phyloP scores from a whole-genome alignment of 73 alveolate genomes.

The Stentor roeselii region DNA sequence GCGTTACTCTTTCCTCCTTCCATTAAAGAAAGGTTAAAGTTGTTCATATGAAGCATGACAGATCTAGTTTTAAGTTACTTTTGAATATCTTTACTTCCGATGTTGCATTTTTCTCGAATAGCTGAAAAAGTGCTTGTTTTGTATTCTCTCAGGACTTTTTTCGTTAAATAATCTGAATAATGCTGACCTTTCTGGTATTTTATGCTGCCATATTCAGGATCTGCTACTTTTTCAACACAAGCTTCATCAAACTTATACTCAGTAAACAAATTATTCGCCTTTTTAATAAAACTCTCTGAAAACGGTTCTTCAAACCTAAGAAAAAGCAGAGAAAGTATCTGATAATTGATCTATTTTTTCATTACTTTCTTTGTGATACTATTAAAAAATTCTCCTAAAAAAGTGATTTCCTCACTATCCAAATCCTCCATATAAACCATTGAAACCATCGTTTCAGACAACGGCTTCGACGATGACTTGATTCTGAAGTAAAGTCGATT shows the following conservation, averaged over 20 bases:
- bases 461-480: too few relatives aligned
- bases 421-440: too few relatives aligned
- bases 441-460: too few relatives aligned
- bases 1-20: slow-evolving; percentile 22
- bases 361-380: neutral
- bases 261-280: neutral
- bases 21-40: too few relatives aligned
- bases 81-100: neutral
- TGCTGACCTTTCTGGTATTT: neutral
- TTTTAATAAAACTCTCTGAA: neutral
- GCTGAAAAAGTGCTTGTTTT: neutral
- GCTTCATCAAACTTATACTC: neutral
- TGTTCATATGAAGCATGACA: neutral
- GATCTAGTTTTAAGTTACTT: neutral
- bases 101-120: neutral
- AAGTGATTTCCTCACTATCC: too few relatives aligned
- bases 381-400: neutral
- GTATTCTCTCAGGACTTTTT: neutral
- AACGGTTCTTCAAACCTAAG: neutral
- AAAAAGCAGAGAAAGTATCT: neutral
- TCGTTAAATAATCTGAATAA: neutral
- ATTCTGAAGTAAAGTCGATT: too few relatives aligned
- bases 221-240: neutral
- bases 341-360: too few relatives aligned
- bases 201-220: neutral